Percentiles rank a stretch among this genome's conserved stretches.
phyloP scores from a whole-genome alignment of 2,329 filamentous ascomycete species.

The Pseudogymnoascus sp. region DNA sequence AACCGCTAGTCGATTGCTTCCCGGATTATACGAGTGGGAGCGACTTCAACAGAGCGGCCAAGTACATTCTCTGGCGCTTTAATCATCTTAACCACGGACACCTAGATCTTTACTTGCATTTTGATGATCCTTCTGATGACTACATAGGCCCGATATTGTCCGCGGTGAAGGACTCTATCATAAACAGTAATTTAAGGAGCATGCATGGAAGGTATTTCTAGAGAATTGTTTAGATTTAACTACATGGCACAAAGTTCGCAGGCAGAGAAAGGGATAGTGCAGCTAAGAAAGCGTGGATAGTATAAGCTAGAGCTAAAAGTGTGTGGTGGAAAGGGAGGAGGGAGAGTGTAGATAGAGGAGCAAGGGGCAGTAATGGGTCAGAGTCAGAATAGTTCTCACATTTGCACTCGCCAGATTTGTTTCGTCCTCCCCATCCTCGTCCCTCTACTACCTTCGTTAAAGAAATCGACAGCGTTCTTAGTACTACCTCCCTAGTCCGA shows the following conservation, averaged over 20 bases:
- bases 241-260: too few relatives aligned
- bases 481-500: too few relatives aligned
- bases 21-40: neutral
- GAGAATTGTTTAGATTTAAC: too few relatives aligned
- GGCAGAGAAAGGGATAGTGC: neutral
- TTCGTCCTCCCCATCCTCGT: too few relatives aligned
- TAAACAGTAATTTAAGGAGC: neutral
- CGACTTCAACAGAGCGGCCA: neutral
- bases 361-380: too few relatives aligned
- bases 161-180: neutral
- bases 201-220: too few relatives aligned
- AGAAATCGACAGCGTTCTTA: too few relatives aligned
- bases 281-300: neutral
- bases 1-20: neutral
- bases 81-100: neutral
- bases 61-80: neutral
- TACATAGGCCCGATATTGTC: neutral
- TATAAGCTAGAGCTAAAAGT: neutral
- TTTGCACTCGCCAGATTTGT: too few relatives aligned
- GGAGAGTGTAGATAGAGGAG: constrained; percentile 1
- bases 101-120: neutral
- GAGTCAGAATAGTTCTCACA: too few relatives aligned
- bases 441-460: too few relatives aligned
- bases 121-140: neutral
- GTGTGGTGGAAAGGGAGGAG: constrained; percentile 3